Evolutionary conservation across 2,329 filamentous ascomycete genomes (phyloP), one percentile per base, ranked within the genome.

Genomic region (Trichophyton simii): DNA sequence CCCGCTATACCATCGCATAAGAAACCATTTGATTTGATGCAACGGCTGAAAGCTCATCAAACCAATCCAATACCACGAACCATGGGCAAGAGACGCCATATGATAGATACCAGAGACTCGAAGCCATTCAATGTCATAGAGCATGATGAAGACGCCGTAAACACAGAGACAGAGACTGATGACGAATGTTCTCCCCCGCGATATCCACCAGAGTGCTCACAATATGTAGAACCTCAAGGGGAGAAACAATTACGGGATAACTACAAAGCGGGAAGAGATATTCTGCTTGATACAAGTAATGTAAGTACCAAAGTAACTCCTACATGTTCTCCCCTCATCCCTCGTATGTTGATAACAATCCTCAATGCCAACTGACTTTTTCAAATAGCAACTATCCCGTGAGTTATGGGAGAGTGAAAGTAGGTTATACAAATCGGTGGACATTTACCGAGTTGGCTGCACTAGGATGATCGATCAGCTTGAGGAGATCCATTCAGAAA

Each of bases 371-470:
- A 36, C 8, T 46, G 11, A 22, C n/a, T 1, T 1, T 7, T 15
- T n/a, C 18, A 58, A 22, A 28, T 65, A 80, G 70, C 71, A 71
- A 18, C 72, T 82, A 8, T 66, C 77, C 7, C 73, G 68, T 1
- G 74, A 80, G 61, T 72, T 83, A 18, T 71, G 79, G 7, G 72
- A 76, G n/a, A 73, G 76, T 52, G 79, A 80, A 65, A 72, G 71
- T 3, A 75, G 75, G 0, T 71, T 80, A 28, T 68, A 67, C 3
- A 71, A 77, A 31, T 75, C 80, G 28, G 66, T 79, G 3, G 70
- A 75, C 6, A 73, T 72, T 25, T 82, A 78, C 64, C 72, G 70
- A 41, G 67, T 71, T 34, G 76, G 78, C 58, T 78, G 76, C 50
- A 64, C 74, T 63, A 70, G 68, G n/a, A 65, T 81, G 20, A 66